Percentiles rank a stretch among this genome's conserved stretches.
phyloP scores from a whole-genome alignment of 306 rosid species.

The Potentilla sterilis region DNA sequence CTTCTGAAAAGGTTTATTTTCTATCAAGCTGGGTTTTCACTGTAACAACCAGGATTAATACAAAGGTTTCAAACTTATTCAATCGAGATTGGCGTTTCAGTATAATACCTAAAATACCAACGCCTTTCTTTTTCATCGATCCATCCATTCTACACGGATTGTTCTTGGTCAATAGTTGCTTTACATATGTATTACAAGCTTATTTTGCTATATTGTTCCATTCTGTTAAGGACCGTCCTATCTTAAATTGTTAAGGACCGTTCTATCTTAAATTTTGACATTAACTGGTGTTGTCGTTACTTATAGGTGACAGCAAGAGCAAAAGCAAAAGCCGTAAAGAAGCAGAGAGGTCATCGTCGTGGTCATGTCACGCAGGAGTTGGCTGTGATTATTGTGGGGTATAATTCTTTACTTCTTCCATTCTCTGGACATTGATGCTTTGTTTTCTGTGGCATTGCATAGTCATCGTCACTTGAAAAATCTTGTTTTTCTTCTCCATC shows the following conservation, averaged over 20 bases:
- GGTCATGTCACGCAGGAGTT: constrained; percentile 42
- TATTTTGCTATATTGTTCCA: not conserved
- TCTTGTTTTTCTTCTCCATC: not conserved
- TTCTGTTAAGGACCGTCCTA: not conserved
- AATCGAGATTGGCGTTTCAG: not conserved
- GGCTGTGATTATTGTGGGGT: constrained; percentile 98
- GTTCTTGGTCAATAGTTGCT: not conserved
- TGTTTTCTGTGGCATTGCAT: constrained; percentile 17
- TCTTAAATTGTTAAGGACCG: not conserved
- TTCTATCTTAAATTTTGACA: not conserved
- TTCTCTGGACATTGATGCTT: constrained; percentile 11
- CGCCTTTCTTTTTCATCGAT: no score
- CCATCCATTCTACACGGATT: not conserved
- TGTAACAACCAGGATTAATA: not conserved
- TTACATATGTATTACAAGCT: not conserved
- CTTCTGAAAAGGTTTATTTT: not conserved
- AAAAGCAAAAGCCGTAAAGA: constrained; percentile 16
- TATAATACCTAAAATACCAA: no score
- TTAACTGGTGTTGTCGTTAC: constrained; percentile 26
- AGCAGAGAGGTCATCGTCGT: constrained; percentile 26
- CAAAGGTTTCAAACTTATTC: not conserved
- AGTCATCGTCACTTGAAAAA: not conserved
- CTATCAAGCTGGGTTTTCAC: not conserved
- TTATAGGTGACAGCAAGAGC: constrained; percentile 45
- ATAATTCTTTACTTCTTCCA: constrained; percentile 29